Evolutionary conservation across 164 flowering plant genomes (phyloP).

Genomic region (Stephania yunnanensis): DNA sequence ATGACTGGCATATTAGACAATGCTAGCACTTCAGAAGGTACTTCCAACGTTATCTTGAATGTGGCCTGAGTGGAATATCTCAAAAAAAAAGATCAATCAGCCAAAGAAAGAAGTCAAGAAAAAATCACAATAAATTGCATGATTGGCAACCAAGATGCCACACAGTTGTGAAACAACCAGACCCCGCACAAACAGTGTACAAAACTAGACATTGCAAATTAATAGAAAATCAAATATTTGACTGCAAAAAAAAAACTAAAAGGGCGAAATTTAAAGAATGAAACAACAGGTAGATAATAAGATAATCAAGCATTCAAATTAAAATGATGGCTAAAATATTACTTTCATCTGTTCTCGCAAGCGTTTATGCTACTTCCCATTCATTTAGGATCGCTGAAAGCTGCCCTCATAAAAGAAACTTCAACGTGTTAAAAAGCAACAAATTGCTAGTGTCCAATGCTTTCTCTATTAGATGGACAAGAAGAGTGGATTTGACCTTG

Average conservation of each 20-base stretch:
- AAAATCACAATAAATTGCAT: background rate
- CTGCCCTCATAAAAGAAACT: background rate
- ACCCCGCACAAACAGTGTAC: background rate
- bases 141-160: background rate
- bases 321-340: background rate
- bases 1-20: slow-evolving; percentile 90
- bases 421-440: background rate
- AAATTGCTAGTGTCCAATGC: background rate
- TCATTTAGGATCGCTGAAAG: background rate
- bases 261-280: background rate
- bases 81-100: background rate
- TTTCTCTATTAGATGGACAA: background rate
- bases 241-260: background rate
- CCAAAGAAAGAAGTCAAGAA: background rate
- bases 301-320: background rate
- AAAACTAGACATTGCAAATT: background rate
- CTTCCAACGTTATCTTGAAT: slow-evolving; percentile 77
- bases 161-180: background rate
- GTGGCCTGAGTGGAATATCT: slow-evolving; percentile 53
- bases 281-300: no score
- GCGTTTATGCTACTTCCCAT: background rate
- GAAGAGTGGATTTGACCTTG: background rate
- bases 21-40: slow-evolving; percentile 75
- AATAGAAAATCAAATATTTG: background rate
- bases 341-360: background rate